Percentiles rank a stretch among this genome's conserved stretches.
These are phyloP conservation scores for Podospora comata DNA, from an alignment of 495 filamentous ascomycete species.

Conservation along the genomic window DNA sequence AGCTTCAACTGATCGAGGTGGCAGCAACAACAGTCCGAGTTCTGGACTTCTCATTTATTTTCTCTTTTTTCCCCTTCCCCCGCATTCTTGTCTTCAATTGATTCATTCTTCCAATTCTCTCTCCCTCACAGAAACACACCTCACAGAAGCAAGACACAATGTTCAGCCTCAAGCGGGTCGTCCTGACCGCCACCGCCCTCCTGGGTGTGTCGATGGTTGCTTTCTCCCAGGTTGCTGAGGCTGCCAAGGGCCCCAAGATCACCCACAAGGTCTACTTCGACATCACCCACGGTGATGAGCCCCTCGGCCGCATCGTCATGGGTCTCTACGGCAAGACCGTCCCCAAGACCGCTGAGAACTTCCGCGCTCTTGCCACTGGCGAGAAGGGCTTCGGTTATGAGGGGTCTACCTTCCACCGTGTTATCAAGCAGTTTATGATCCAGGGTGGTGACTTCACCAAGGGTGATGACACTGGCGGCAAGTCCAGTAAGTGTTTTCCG, in stretches of 20 bases:
- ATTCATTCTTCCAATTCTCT: constrained; percentile 13
- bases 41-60: neutral
- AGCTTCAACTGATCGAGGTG: constrained; percentile 30
- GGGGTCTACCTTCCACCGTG: constrained; percentile 94
- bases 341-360: constrained; percentile 97
- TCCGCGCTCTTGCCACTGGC: constrained; percentile 92
- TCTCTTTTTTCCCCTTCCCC: constrained; percentile 2
- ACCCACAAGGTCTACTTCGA: constrained; percentile 98
- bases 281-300: constrained; percentile 83
- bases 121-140: neutral
- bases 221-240: constrained; percentile 66
- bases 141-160: constrained; percentile 34
- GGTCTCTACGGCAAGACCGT: constrained; percentile 98
- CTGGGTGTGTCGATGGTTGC: constrained; percentile 68
- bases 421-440: constrained; percentile 99
- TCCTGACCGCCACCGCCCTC: constrained; percentile 69
- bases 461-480: constrained; percentile 92
- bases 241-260: constrained; percentile 91
- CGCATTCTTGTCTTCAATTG: constrained; percentile 19
- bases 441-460: constrained; percentile 99
- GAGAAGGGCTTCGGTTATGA: constrained; percentile 97
- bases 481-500: constrained; percentile 61
- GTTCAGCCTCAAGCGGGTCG: constrained; percentile 55
- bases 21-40: neutral
- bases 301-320: constrained; percentile 81